Base-by-base conservation (phyloP, 2,329 filamentous ascomycete species). In the Aspergillus ochraceoroseus region DNA sequence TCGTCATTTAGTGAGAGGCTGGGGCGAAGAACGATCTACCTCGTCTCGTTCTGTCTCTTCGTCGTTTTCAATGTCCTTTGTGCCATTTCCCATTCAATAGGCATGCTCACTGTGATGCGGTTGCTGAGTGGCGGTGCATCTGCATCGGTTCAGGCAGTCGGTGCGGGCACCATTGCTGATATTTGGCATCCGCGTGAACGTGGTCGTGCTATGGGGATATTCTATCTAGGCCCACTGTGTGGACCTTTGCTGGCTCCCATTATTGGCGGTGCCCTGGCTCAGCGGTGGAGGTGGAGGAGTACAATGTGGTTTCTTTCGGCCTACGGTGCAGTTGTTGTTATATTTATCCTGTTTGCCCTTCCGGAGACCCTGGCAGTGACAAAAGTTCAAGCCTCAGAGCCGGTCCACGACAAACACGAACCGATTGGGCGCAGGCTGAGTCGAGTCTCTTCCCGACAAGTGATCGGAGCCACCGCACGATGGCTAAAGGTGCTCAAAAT, bases 131-230 rank as follows among this genome's bases (percentile, higher is more conserved):
- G 87, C 26, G 87, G 85, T 13, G 84, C 85, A 2, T 80, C 85
- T 0, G 85, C 86, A 2, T 85, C 82, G 1, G 86, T 89, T 0
- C 86, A 90, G 60, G 83, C 86, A 5, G 85, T 92, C 5, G 86
- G 87, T 3, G 85, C 85, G 2, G 87, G 87, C 4, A 89, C 86
- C 2, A 85, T 92, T 43, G 81, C 86, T 30, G 86, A 92, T 58
- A 72, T 90, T 8, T 94, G 85, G 82, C 82, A 87, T 48, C 64
- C 79, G 0, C 73, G 70, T 33, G 82, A 90, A 59, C 72, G 87
- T 34, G 87, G 87, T 2, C 70, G 70, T 11, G 86, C 86, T n/a
- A 92, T 92, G 85, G 79, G 83, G 2, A 73, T 85, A 27, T 92
- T 90, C 63, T 92, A 89, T 53, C 72, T 92, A 0, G 87, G 87